Evolutionary conservation across 495 filamentous ascomycete genomes (phyloP).

Genomic region (Hypoxylon rickii): DNA sequence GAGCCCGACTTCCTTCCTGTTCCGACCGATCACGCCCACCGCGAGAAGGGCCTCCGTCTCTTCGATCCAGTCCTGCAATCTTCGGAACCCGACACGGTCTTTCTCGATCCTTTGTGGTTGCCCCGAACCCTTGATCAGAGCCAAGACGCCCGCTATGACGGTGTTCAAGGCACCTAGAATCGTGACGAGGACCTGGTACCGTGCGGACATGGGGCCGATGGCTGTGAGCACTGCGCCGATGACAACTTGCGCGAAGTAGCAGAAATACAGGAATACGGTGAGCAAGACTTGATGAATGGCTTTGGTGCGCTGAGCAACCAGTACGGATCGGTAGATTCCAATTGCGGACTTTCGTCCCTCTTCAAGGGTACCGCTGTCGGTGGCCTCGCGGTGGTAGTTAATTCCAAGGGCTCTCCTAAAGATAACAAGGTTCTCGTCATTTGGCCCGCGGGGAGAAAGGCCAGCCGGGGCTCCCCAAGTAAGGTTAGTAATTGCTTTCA

Average conservation of each 20-base stretch:
- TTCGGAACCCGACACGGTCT: constrained; percentile 46
- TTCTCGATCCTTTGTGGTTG: constrained; percentile 47
- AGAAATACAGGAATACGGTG: constrained; percentile 41
- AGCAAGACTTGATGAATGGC: constrained; percentile 31
- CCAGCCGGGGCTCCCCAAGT: constrained; percentile 49
- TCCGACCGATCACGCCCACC: constrained; percentile 48
- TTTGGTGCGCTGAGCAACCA: constrained; percentile 39
- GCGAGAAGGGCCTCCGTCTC: constrained; percentile 41
- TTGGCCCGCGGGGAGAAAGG: constrained; percentile 42
- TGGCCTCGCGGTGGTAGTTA: constrained; percentile 34
- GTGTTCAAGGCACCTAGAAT: constrained; percentile 54
- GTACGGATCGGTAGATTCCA: constrained; percentile 44
- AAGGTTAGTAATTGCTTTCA: constrained; percentile 25
- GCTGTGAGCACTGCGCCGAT: constrained; percentile 53
- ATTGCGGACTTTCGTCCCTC: constrained; percentile 43
- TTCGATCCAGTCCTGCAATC: constrained; percentile 47
- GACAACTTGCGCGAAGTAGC: constrained; percentile 49
- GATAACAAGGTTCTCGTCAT: constrained; percentile 52
- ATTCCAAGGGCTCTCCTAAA: constrained; percentile 51
- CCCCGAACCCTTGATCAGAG: constrained; percentile 51
- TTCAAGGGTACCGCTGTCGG: constrained; percentile 43
- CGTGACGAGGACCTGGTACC: constrained; percentile 47
- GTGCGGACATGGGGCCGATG: constrained; percentile 46
- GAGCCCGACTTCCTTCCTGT: constrained; percentile 49
- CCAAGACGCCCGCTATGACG: constrained; percentile 53